Conservation (phyloP, 345 rosid species). For the Kernera saxatilis region DNA sequence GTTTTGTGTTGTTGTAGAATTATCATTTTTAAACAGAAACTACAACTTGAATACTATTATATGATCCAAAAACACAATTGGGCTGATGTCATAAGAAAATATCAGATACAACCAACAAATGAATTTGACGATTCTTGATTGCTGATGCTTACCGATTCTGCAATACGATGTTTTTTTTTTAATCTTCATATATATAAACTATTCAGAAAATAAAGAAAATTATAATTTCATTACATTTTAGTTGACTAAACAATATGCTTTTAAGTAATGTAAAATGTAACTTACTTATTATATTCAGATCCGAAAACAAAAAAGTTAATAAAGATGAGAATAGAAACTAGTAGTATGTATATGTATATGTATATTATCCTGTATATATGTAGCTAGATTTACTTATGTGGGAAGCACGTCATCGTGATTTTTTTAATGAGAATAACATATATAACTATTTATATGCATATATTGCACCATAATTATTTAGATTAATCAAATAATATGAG, state of each 20-base stretch:
- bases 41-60: slow-evolving; percentile 4
- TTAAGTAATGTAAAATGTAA: background rate
- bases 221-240: background rate
- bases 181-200: background rate
- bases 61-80: background rate
- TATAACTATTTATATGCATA: background rate
- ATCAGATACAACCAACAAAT: slow-evolving; percentile 1
- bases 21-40: background rate
- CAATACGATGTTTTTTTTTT: slow-evolving; percentile 24
- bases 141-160: slow-evolving; percentile 16
- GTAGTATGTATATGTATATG: background rate
- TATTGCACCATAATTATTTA: slow-evolving; percentile 8
- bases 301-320: background rate
- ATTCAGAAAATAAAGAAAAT: background rate
- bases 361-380: background rate
- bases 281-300: background rate
- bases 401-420: slow-evolving; percentile 26
- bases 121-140: slow-evolving; percentile 12
- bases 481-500: background rate
- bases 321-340: background rate
- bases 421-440: background rate
- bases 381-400: slow-evolving; percentile 17
- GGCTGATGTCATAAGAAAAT: slow-evolving; percentile 10
- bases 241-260: background rate
- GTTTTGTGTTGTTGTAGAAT: background rate